These are phyloP conservation scores for Saccharomycopsis fermentans DNA, from an alignment of 805 yeast genomes.

Conservation along the genomic window DNA sequence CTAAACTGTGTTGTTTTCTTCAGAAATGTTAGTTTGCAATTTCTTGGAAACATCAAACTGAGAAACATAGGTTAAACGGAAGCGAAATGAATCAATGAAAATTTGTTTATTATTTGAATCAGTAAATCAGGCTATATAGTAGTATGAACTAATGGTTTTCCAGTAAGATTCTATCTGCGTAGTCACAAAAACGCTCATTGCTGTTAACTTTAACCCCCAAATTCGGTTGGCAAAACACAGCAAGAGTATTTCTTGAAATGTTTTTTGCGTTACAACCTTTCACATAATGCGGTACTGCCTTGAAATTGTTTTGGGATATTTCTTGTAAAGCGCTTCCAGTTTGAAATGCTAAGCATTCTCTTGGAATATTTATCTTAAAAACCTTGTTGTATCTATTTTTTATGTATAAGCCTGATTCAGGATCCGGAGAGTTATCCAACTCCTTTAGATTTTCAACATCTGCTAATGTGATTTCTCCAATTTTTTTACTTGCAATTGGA, in stretches of 20 bases:
- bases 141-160: conserved; percentile 28
- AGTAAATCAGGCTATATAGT: neutral
- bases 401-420: conserved; percentile 41
- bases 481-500: conserved; percentile 16
- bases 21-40: neutral
- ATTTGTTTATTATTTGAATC: neutral
- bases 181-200: conserved; percentile 40
- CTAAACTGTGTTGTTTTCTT: neutral
- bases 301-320: conserved; percentile 37
- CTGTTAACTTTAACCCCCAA: conserved; percentile 38
- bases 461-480: neutral
- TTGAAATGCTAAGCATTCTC: conserved; percentile 48
- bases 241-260: conserved; percentile 44
- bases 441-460: conserved; percentile 10
- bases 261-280: conserved; percentile 30
- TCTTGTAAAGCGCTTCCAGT: conserved; percentile 49
- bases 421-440: conserved; percentile 32
- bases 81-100: too few species aligned
- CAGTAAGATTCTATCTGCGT: conserved; percentile 32
- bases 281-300: conserved; percentile 51
- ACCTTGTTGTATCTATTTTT: conserved; percentile 33
- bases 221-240: conserved; percentile 54
- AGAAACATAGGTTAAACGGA: too few species aligned
- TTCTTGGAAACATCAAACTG: neutral
- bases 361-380: conserved; percentile 44